Conservation (phyloP, 768 basidiomycete species). For the Sistotremastrum suecicum region DNA sequence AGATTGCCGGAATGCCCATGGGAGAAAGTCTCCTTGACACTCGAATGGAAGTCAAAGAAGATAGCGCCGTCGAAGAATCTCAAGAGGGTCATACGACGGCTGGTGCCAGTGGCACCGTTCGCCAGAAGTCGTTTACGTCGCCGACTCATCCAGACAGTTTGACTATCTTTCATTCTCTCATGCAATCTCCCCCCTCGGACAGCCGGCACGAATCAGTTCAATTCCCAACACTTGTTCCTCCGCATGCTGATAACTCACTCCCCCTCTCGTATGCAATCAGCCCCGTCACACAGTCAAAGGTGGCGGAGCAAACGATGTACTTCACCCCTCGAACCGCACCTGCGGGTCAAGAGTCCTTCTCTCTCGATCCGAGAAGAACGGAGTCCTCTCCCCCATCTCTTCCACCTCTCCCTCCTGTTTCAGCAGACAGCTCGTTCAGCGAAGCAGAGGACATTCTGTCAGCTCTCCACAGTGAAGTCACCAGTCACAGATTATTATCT, state of each 20-base stretch:
- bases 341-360: neutral
- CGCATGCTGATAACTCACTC: neutral
- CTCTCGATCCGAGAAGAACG: neutral
- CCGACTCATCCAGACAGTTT: neutral
- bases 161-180: neutral
- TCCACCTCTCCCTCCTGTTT: neutral
- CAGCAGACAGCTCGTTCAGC: neutral
- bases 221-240: neutral
- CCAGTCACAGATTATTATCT: constrained; percentile 23
- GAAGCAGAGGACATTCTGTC: neutral
- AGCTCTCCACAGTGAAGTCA: neutral
- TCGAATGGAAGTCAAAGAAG: constrained; percentile 23
- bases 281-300: neutral
- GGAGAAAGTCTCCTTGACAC: constrained; percentile 18
- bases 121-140: neutral
- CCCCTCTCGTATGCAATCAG: neutral
- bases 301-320: neutral
- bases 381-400: neutral
- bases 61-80: constrained; percentile 8
- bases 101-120: neutral
- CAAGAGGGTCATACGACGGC: neutral
- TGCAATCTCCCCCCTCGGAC: neutral
- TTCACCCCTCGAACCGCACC: neutral
- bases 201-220: neutral
- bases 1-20: constrained; percentile 31